Percentiles rank a stretch among this genome's conserved stretches.
These are phyloP conservation scores for Kwoniella sp. DNA, from an alignment of 768 basidiomycete genomes.

Conservation along the genomic window DNA sequence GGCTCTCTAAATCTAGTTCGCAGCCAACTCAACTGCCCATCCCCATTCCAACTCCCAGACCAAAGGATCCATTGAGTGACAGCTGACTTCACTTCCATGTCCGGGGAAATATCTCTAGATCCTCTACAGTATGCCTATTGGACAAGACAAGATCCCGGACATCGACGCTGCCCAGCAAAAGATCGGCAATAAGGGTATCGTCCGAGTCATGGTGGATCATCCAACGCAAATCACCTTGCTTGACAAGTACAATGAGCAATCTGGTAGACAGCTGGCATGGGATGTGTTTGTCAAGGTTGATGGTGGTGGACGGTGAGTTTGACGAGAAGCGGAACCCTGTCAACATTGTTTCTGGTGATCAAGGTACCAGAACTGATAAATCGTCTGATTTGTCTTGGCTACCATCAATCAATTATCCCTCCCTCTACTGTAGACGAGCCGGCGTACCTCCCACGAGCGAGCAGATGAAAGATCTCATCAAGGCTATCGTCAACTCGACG, in stretches of 20 bases:
- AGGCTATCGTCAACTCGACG: constrained; percentile 62
- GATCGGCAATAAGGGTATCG: constrained; percentile 63
- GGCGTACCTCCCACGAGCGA: constrained; percentile 65
- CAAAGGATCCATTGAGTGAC: no score
- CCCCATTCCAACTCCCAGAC: no score
- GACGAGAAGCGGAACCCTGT: no score
- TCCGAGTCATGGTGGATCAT: constrained; percentile 75
- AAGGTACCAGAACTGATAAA: no score
- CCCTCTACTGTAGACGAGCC: constrained; percentile 74
- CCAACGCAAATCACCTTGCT: constrained; percentile 69
- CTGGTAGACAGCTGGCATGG: constrained; percentile 62
- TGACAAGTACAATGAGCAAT: constrained; percentile 59
- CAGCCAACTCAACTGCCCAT: no score
- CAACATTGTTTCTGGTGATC: no score
- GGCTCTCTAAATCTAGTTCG: no score
- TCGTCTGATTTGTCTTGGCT: neutral
- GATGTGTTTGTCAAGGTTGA: constrained; percentile 80
- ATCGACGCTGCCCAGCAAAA: constrained; percentile 65
- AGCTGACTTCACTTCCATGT: no score
- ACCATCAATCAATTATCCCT: no score
- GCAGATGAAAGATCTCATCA: constrained; percentile 64
- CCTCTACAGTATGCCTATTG: constrained; percentile 75
- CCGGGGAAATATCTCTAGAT: no score
- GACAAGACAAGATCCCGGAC: constrained; percentile 71
- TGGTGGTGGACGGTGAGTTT: constrained; percentile 72